Percentiles rank a stretch among this genome's conserved stretches.
phyloP scores from a whole-genome alignment of 495 filamentous ascomycete species.

The Darksidea phi region DNA sequence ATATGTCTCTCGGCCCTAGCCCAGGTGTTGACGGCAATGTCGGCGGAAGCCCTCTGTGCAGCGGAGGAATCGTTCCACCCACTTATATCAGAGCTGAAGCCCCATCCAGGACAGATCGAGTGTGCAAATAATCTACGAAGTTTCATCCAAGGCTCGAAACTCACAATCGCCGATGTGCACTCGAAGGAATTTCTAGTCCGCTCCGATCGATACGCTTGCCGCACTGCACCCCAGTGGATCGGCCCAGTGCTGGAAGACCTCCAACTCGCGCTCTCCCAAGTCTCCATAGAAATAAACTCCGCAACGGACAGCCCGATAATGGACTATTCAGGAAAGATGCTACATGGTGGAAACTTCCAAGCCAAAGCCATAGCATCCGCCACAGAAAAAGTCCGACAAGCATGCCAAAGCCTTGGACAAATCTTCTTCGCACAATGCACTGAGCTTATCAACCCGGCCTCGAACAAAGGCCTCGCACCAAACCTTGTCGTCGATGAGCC shows the following conservation, averaged over 20 bases:
- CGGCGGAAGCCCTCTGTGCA: slow-evolving; percentile 52
- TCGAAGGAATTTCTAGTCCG: slow-evolving; percentile 41
- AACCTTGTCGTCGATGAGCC: slow-evolving; percentile 32
- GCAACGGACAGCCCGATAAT: slow-evolving; percentile 36
- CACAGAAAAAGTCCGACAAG: slow-evolving; percentile 27
- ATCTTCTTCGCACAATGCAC: slow-evolving; percentile 33
- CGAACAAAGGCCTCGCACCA: slow-evolving; percentile 30
- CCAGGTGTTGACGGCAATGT: slow-evolving; percentile 58
- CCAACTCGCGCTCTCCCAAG: slow-evolving; percentile 22
- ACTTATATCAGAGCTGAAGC: slow-evolving; percentile 58
- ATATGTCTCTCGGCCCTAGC: slow-evolving; percentile 58
- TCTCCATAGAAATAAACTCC: slow-evolving; percentile 25
- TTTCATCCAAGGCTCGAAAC: slow-evolving; percentile 46
- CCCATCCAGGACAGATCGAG: slow-evolving; percentile 63
- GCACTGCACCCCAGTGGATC: slow-evolving; percentile 37
- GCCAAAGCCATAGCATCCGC: slow-evolving; percentile 27
- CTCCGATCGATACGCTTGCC: slow-evolving; percentile 34
- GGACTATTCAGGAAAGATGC: slow-evolving; percentile 9
- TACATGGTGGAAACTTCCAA: slow-evolving; percentile 37
- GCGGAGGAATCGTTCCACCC: slow-evolving; percentile 56
- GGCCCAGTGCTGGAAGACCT: slow-evolving; percentile 36
- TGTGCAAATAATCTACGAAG: slow-evolving; percentile 54
- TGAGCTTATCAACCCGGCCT: slow-evolving; percentile 34
- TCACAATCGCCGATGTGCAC: slow-evolving; percentile 26
- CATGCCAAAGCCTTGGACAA: slow-evolving; percentile 19